Base-by-base conservation (phyloP, 1,284 basidiomycete genomes). In the Tausonia pullulans region DNA sequence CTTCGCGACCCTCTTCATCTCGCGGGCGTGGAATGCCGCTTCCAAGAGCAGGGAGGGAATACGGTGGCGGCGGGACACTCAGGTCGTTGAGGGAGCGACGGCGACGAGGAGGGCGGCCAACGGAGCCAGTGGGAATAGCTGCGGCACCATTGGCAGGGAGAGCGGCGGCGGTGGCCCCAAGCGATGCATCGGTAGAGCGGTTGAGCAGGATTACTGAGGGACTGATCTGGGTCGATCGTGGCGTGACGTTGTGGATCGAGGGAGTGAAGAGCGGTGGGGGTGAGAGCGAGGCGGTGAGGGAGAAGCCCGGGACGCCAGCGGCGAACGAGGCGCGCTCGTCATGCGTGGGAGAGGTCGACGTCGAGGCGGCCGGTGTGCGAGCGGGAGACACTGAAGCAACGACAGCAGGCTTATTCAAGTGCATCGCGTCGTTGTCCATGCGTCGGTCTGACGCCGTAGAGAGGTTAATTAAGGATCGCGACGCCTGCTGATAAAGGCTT, bases 1-100 rank as follows among this genome's bases (percentile, higher is more conserved):
- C 76, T 76, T 98, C 95, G 51, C 71, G 77, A 27, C 90, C 95
- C 72, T 97, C 94, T 69, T 87, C 85, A 60, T 81, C 80, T 57
- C 80, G 71, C 0, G 79, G 78, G 13, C 69, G 66, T 5, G 75
- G 74, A 50, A 73, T 71, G 3, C 70, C 70, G 16, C 71, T 68
- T 8, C 73, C 72, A 9, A 74, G 70, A 55, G 73, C 71, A 44
- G 75, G 74, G 5, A 76, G 72, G 58, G 72, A 71, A 70, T 80
- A 79, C 13, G 72, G 71, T 5, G 79, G 79, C 7, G 77, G 77
- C 10, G 70, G 68, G 8, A 70, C 69, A 39, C 72, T 70, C 27
- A 76, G 68, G 65, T 79, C 78, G 64, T 76, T 77, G 65, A 78
- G 76, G 0, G 78, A 79, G 48, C 76, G 69, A 5, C 77, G 69